These are phyloP conservation scores for Colletotrichum incanum DNA, from an alignment of 2,329 filamentous ascomycete species.

Conservation along the genomic window DNA sequence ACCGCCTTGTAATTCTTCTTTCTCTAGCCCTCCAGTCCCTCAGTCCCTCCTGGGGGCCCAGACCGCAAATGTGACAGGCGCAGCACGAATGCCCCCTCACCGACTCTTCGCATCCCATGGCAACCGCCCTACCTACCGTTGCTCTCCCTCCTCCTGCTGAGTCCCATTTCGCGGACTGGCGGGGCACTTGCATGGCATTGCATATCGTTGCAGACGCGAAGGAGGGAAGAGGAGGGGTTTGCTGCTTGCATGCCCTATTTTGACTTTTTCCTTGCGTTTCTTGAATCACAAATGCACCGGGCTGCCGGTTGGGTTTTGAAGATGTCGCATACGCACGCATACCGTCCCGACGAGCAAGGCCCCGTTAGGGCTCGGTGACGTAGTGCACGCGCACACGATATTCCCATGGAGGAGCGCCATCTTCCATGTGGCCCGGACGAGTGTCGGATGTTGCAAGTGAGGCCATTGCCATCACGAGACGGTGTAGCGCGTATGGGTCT, in stretches of 20 bases:
- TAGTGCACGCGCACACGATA: slow-evolving; percentile 36
- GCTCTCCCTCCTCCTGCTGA: slow-evolving; percentile 4
- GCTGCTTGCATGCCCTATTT: slow-evolving; percentile 35
- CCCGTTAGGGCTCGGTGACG: slow-evolving; percentile 40
- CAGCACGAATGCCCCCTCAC: slow-evolving; percentile 33
- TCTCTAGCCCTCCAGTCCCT: slow-evolving; percentile 4
- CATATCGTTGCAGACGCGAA: slow-evolving; percentile 42
- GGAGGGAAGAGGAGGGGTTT: slow-evolving; percentile 28
- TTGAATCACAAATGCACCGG: slow-evolving; percentile 10
- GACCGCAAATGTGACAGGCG: slow-evolving; percentile 43
- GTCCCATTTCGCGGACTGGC: slow-evolving; percentile 32
- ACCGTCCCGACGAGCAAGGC: slow-evolving; percentile 16
- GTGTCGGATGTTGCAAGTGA: slow-evolving; percentile 4
- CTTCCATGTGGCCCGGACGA: not conserved
- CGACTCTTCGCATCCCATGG: slow-evolving; percentile 41
- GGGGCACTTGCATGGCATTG: slow-evolving; percentile 41
- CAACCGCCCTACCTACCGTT: slow-evolving; percentile 36
- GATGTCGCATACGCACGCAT: slow-evolving; percentile 13
- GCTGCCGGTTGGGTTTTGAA: slow-evolving; percentile 33
- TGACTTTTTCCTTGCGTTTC: slow-evolving; percentile 12
- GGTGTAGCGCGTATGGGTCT: slow-evolving; percentile 10
- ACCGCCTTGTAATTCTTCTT: slow-evolving; percentile 16
- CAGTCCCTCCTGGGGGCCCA: slow-evolving; percentile 25
- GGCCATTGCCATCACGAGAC: slow-evolving; percentile 16
- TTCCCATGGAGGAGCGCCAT: not conserved